Evolutionary conservation across 345 rosid genomes (phyloP), one percentile per base, ranked within the genome.

Genomic region (Pistacia atlantica): DNA sequence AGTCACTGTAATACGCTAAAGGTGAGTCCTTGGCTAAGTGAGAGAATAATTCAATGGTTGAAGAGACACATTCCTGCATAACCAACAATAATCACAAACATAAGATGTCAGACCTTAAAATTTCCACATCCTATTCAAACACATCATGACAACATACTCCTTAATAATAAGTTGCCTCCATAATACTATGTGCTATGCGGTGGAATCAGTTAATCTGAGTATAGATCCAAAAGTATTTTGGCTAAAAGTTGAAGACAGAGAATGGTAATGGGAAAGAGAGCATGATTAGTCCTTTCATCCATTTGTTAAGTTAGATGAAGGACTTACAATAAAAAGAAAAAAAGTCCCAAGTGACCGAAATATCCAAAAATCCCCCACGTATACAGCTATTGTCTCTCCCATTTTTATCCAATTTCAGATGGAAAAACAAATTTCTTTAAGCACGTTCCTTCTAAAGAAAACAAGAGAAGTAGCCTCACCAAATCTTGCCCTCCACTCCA

Each of bases 31-130:
- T 81, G 75, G 84, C 86, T 78, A 89, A 84, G 71, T 87, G 89
- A 83, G 90, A 82, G 79, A 88, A 88, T 78, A 97, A 87, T 70
- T 86, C 85, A 77, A 92, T 57, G 0, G 99, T 95, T 79, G 77
- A 84, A 22, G 85, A 75, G 64, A 93, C 77, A 51, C 98, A 96
- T 76, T 93, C 97, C 99, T 95, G 89, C 65, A 60, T 22, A 67
- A 80, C 66, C 62, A 85, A 65, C 69, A 77, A 73, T 45, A 48
- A 77, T 22, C 73, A 70, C 35, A 75, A 6, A 25, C 11, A 61
- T 20, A 65, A 59, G 13, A 18, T 18, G 20, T 72, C 42, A 69
- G 54, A 49, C 69, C 59, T 49, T 54, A 69, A 42, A 69, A 68
- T 37, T 33, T n/a, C 60, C 37, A 52, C 54, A 56, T 52, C 33